Conservation (phyloP, 148 eudicot genomes). For the Chenopodium berlandieri region DNA sequence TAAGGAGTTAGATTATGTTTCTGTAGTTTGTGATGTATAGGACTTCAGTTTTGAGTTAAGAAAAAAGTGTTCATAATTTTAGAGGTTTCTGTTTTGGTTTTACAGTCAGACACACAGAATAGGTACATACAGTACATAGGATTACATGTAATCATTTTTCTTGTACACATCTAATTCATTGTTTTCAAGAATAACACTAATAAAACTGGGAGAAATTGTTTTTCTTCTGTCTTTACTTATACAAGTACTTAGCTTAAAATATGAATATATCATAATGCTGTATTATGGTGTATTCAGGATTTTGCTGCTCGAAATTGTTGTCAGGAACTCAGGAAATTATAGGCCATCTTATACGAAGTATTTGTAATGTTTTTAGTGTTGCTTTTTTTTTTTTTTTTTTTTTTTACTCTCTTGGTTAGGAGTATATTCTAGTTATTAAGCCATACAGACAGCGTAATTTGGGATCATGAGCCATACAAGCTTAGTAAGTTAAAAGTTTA, state of each 20-base stretch:
- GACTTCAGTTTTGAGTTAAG: background rate
- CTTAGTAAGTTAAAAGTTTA: too few species aligned
- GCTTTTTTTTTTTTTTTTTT: too few species aligned
- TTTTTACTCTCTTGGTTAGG: background rate
- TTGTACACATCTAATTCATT: slow-evolving; percentile 34
- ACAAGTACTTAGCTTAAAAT: too few species aligned
- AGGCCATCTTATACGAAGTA: too few species aligned
- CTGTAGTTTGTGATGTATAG: slow-evolving; percentile 32
- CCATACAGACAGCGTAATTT: too few species aligned
- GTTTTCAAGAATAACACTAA: slow-evolving; percentile 20
- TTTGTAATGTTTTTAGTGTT: too few species aligned
- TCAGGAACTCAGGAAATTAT: background rate
- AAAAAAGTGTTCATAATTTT: slow-evolving; percentile 26
- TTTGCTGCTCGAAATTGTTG: background rate
- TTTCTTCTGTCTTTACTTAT: background rate
- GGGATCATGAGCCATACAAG: too few species aligned
- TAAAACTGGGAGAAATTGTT: background rate
- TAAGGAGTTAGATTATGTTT: slow-evolving; percentile 13
- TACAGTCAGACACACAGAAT: slow-evolving; percentile 5
- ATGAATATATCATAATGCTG: background rate
- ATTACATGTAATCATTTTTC: slow-evolving; percentile 28
- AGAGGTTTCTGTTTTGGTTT: background rate
- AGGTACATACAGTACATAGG: slow-evolving; percentile 17
- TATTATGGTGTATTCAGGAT: background rate
- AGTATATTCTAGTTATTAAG: background rate